Evolutionary conservation across 176 grass and related monocot species (phyloP).

Genomic region (Oryza longistaminata): DNA sequence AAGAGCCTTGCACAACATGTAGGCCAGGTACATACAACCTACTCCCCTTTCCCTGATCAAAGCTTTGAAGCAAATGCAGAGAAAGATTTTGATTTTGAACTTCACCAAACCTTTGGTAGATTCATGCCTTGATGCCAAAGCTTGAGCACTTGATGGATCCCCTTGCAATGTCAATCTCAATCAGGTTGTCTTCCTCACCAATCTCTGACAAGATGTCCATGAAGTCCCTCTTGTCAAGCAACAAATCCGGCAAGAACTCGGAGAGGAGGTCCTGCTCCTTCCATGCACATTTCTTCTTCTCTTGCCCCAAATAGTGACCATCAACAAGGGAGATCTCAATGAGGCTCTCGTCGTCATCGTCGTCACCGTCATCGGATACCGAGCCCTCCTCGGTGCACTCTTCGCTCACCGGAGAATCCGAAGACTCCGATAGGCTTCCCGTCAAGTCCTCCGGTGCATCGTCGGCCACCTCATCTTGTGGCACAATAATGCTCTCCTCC

Average conservation of each 20-base stretch:
- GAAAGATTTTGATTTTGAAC: slow-evolving; percentile 21
- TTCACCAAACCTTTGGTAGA: slow-evolving; percentile 44
- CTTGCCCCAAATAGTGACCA: slow-evolving; percentile 47
- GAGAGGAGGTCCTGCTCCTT: slow-evolving; percentile 50
- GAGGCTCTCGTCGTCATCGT: slow-evolving; percentile 52
- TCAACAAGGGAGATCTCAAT: slow-evolving; percentile 78
- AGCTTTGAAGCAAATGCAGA: slow-evolving; percentile 11
- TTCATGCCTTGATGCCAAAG: slow-evolving; percentile 62
- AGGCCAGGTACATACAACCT: slow-evolving; percentile 13
- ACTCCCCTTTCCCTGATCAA: slow-evolving; percentile 9
- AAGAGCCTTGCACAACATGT: slow-evolving; percentile 8
- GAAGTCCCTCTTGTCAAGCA: slow-evolving; percentile 60
- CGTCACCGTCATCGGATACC: slow-evolving; percentile 21
- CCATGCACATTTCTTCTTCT: slow-evolving; percentile 20
- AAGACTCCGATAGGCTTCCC: slow-evolving; percentile 27
- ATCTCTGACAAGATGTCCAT: slow-evolving; percentile 75
- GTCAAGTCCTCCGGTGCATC: background rate
- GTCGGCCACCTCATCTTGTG: slow-evolving; percentile 33
- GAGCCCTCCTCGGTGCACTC: slow-evolving; percentile 37
- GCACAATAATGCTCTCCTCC: slow-evolving; percentile 31
- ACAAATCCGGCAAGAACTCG: slow-evolving; percentile 53
- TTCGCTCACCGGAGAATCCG: slow-evolving; percentile 8
- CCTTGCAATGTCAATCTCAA: slow-evolving; percentile 82
- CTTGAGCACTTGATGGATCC: slow-evolving; percentile 82
- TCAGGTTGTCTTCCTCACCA: slow-evolving; percentile 81